phyloP scores from a whole-genome alignment of 140 eudicot species.

The Cichorium intybus region DNA sequence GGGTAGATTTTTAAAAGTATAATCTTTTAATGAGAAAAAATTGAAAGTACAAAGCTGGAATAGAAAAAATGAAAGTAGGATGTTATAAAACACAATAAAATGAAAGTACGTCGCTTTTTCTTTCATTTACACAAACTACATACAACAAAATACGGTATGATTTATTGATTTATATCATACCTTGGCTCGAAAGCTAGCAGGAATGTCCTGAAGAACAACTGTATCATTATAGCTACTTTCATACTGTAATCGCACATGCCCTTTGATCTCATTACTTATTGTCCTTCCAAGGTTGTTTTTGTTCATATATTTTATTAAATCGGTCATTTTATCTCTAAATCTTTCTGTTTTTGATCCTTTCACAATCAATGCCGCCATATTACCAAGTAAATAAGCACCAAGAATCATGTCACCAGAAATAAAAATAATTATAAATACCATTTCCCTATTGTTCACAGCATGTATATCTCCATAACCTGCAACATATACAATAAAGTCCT shows the following conservation, averaged over 20 bases:
- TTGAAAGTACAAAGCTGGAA: background rate
- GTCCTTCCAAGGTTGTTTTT: conserved; percentile 56
- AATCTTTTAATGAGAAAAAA: too few relatives aligned
- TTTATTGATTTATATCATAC: conserved; percentile 22
- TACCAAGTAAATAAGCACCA: conserved; percentile 77
- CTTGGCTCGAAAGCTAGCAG: conserved; percentile 60
- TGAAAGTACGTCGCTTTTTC: background rate
- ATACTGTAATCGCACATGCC: conserved; percentile 54
- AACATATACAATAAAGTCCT: background rate
- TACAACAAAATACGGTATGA: background rate
- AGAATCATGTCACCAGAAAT: conserved; percentile 76
- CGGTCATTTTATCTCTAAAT: conserved; percentile 66
- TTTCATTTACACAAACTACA: background rate
- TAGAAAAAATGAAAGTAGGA: too few relatives aligned
- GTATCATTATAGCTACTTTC: conserved; percentile 48
- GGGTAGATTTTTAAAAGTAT: background rate
- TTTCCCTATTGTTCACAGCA: conserved; percentile 68
- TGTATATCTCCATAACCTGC: conserved; percentile 84
- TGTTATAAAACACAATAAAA: too few relatives aligned
- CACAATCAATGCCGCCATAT: conserved; percentile 74
- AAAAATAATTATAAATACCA: conserved; percentile 64
- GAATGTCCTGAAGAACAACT: conserved; percentile 61
- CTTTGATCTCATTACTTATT: conserved; percentile 51
- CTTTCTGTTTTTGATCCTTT: conserved; percentile 24
- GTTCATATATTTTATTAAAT: conserved; percentile 55